A percentile compares a stretch with the other conserved stretches of the same genome.
phyloP scores from a whole-genome alignment of 2,329 filamentous ascomycete genomes.

The Sporothrix luriei region DNA sequence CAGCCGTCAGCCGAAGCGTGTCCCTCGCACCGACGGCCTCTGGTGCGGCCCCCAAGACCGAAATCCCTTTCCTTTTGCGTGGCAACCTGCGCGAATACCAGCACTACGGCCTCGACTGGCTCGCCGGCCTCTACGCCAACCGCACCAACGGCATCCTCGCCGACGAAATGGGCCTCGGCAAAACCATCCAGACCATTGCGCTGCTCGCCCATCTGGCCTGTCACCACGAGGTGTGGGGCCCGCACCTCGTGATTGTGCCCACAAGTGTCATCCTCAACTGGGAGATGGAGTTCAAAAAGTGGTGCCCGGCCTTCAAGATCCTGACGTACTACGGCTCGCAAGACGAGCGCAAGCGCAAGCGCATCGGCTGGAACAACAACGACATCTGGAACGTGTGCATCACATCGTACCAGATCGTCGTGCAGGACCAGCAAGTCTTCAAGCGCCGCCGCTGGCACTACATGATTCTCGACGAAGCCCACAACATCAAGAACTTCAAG shows the following conservation, averaged over 20 bases:
- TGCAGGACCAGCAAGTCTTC: conserved; percentile 92
- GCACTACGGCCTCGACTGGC: conserved; percentile 95
- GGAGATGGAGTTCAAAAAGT: conserved; percentile 99
- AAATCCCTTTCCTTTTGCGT: conserved; percentile 79
- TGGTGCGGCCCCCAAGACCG: conserved; percentile 57
- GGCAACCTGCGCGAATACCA: conserved; percentile 94
- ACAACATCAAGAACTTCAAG: conserved; percentile 99
- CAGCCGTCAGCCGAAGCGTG: conserved; percentile 41
- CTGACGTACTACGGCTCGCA: conserved; percentile 94
- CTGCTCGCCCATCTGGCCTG: conserved; percentile 90
- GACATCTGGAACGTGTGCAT: conserved; percentile 97
- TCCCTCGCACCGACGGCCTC: conserved; percentile 43
- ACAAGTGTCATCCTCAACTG: conserved; percentile 99
- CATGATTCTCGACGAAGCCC: conserved; percentile 95
- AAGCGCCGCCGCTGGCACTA: conserved; percentile 95
- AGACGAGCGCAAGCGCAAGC: conserved; percentile 88
- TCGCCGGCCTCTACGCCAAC: conserved; percentile 87
- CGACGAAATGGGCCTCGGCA: conserved; percentile 97
- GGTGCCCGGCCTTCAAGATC: conserved; percentile 96
- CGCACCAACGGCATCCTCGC: conserved; percentile 94
- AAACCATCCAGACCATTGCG: conserved; percentile 97
- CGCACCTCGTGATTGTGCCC: conserved; percentile 92
- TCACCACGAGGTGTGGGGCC: conserved; percentile 88
- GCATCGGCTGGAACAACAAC: conserved; percentile 89
- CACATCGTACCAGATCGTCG: conserved; percentile 93